phyloP scores from a whole-genome alignment of 2,329 filamentous ascomycete genomes.

The Chaetomium globosum region DNA sequence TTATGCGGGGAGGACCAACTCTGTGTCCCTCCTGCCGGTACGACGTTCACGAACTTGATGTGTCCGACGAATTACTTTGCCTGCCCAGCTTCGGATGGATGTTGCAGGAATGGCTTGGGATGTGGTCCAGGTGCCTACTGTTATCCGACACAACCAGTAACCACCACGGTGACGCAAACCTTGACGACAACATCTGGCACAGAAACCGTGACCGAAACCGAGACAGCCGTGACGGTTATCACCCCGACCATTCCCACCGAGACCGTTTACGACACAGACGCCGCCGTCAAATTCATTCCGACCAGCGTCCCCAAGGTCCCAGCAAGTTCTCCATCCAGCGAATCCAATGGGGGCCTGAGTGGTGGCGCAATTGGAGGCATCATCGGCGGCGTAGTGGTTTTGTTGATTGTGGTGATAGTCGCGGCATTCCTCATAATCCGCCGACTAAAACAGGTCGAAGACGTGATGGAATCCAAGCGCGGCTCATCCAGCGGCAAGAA shows the following conservation, averaged over 20 bases:
- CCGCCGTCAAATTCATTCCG: conserved; percentile 50
- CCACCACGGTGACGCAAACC: conserved; percentile 49
- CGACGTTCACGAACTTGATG: conserved; percentile 42
- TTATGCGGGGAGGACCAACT: conserved; percentile 45
- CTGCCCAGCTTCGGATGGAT: conserved; percentile 57
- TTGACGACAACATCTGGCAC: conserved; percentile 51
- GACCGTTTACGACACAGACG: conserved; percentile 35
- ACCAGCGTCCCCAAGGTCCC: conserved; percentile 49
- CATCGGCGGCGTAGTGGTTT: conserved; percentile 52
- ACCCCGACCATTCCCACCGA: conserved; percentile 44
- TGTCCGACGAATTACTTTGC: conserved; percentile 52
- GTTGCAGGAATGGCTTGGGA: conserved; percentile 54
- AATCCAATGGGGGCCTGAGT: conserved; percentile 34
- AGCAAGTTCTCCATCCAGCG: conserved; percentile 38
- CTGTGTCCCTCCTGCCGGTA: conserved; percentile 52
- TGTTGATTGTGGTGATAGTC: conserved; percentile 53
- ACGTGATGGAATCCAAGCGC: conserved; percentile 43
- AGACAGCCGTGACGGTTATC: conserved; percentile 45
- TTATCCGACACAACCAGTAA: conserved; percentile 52
- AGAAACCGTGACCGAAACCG: conserved; percentile 46
- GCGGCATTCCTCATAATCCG: conserved; percentile 54
- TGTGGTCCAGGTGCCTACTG: conserved; percentile 52
- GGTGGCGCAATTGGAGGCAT: conserved; percentile 52
- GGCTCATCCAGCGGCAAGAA: conserved; percentile 43
- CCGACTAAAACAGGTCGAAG: conserved; percentile 52